Base-by-base conservation (phyloP, 176 grass and related monocot species). In the Oryza punctata region DNA sequence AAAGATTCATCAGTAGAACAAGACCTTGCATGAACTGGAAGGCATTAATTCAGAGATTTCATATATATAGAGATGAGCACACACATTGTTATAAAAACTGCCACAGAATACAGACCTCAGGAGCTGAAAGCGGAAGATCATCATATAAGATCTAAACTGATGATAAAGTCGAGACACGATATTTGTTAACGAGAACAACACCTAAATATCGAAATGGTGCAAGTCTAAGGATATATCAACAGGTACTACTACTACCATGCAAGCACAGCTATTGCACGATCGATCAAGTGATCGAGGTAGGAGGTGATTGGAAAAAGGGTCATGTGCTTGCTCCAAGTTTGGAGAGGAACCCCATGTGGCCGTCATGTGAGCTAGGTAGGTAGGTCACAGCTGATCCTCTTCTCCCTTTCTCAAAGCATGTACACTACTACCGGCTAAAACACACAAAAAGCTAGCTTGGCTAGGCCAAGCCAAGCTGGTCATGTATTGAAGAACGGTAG, bases 331-430 rank as follows among this genome's bases (percentile, higher is more conserved):
- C 14, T 28, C 82, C 77, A 30, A 81, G 49, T 43, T 52, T 76
- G 77, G 82, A 75, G 71, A 81, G 87, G 77, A 89, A 52, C 15
- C 67, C 77, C 82, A 85, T 85, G 81, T 85, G 87, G 76, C 76
- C 70, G 26, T 67, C 87, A 88, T 89, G 87, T 85, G 87, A 83
- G 69, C 45, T 10, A 83, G 69, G 33, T 7, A 23, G 33, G 13
- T 25, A 21, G 16, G 59, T 1, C 24, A 16, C 9, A 13, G 5
- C 33, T 35, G 33, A 35, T 35, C 45, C 15, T 16, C 9, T 47
- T 15, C 14, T 13, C 4, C 4, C 37, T 84, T 79, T 73, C 67
- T 35, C 50, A 16, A 23, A 11, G 27, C 71, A 19, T 41, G 40
- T 38, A 38, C 40, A 41, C 40, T 41, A 32, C 77, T 33, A 54